These are phyloP conservation scores for Clohesyomyces aquaticus DNA, from an alignment of 495 filamentous ascomycete species.

Conservation along the genomic window DNA sequence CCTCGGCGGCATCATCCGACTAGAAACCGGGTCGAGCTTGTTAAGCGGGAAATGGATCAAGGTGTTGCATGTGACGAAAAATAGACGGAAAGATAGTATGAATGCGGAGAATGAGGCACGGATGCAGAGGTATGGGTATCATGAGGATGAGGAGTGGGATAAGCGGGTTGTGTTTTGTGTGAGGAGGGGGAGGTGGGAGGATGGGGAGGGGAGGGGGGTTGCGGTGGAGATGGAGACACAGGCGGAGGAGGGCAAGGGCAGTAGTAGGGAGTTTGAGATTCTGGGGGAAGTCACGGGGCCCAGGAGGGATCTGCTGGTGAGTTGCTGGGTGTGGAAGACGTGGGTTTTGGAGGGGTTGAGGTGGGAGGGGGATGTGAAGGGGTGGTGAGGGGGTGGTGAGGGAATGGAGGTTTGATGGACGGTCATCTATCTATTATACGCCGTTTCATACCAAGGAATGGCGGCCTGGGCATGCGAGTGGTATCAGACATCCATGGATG, in stretches of 20 bases:
- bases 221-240: conserved; percentile 7
- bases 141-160: conserved; percentile 37
- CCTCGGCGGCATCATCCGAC: conserved; percentile 20
- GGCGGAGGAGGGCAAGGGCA: too few species aligned
- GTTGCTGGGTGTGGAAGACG: conserved; percentile 33
- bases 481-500: too few species aligned
- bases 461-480: too few species aligned
- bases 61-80: conserved; percentile 30
- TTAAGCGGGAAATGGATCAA: conserved; percentile 28
- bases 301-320: conserved; percentile 28
- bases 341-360: conserved; percentile 30
- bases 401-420: not conserved
- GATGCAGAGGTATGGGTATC: conserved; percentile 39
- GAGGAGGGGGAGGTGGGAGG: conserved; percentile 29
- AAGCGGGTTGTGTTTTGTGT: conserved; percentile 29
- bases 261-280: conserved; percentile 25
- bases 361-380: conserved; percentile 33
- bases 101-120: conserved; percentile 33
- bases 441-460: too few species aligned
- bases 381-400: conserved; percentile 6
- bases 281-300: conserved; percentile 6
- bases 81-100: conserved; percentile 28
- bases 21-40: conserved; percentile 18
- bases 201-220: conserved; percentile 12
- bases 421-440: not conserved